Evolutionary conservation across 345 rosid species (phyloP), one percentile per base, ranked within the genome.

Genomic region (Sonneratia caseolaris): DNA sequence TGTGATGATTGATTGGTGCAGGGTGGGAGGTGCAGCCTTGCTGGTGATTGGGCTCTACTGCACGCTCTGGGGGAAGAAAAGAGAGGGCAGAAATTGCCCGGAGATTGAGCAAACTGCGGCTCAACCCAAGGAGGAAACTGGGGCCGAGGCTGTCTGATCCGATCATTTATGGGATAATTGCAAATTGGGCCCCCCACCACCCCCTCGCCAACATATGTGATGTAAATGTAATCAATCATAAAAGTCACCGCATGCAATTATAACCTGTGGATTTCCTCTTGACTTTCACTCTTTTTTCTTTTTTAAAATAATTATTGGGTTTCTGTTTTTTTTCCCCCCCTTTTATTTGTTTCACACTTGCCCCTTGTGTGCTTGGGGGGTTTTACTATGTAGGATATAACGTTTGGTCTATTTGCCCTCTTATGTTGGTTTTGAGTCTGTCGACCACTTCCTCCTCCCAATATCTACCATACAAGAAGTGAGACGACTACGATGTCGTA

Each of bases 1-100:
- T 36, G 0, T 64, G 27, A 35, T 19, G 48, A 47, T 43, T 32
- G 62, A 16, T 43, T 21, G 62, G 14, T 37, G 79, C 93, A 93
- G 97, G 68, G 79, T 85, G 77, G 84, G 86, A 73, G 98, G 91
- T 64, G 91, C 83, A n/a, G 70, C 81, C 43, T 72, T 93, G 79
- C 76, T 93, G 82, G 93, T 91, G 79, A 76, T 80, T 57, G 97
- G 97, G 56, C 92, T 93, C 56, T 89, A 91, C 75, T 70, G 81
- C 76, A 92, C 91, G 37, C 49, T 93, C 22, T 93, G 97, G 98
- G 98, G 94, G 64, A 91, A 91, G 82, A 84, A 78, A 75, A 84
- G 76, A 75, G 96, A 91, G 76, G 89, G 71, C 32, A 48, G 40
- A 18, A 72, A 51, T 49, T 47, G 75, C 40, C 73, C 59, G 1